Conservation (phyloP, 352 stramenopile species). For the Phytophthora crassamura region DNA sequence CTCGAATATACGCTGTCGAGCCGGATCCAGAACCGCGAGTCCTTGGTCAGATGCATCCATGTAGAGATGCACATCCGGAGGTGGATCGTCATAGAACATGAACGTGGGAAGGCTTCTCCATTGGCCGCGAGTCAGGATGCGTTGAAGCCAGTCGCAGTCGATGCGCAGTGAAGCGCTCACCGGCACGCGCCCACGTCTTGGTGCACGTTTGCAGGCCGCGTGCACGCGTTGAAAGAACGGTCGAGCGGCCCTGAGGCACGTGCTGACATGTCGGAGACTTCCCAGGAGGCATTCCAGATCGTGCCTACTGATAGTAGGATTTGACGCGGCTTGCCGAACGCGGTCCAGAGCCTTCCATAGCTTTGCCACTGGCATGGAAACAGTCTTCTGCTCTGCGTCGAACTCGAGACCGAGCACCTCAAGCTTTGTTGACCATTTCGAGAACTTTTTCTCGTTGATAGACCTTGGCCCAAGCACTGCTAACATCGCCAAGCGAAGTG, state of each 20-base stretch:
- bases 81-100: not conserved
- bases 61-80: not conserved
- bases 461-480: not conserved
- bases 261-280: slow-evolving; percentile 1
- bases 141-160: not conserved
- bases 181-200: not conserved
- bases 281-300: slow-evolving; percentile 1
- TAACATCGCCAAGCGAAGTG: slow-evolving; percentile 3
- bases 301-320: not conserved
- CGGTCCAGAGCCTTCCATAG: not conserved
- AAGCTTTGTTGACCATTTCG: not conserved
- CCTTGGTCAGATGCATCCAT: slow-evolving; percentile 2
- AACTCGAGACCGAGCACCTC: slow-evolving; percentile 14
- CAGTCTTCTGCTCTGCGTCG: not conserved
- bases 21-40: not conserved
- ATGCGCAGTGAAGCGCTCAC: not conserved
- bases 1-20: not conserved
- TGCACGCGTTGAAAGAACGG: slow-evolving; percentile 7
- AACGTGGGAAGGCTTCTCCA: not conserved
- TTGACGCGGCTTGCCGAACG: not conserved
- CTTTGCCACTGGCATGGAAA: slow-evolving; percentile 8
- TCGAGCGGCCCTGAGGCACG: not conserved
- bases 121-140: not conserved
- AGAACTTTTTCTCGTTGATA: slow-evolving; percentile 14
- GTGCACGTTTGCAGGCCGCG: not conserved